Evolutionary conservation across 148 eudicot genomes (phyloP), one percentile per base, ranked within the genome.

Genomic region (Vaccinium darrowii): DNA sequence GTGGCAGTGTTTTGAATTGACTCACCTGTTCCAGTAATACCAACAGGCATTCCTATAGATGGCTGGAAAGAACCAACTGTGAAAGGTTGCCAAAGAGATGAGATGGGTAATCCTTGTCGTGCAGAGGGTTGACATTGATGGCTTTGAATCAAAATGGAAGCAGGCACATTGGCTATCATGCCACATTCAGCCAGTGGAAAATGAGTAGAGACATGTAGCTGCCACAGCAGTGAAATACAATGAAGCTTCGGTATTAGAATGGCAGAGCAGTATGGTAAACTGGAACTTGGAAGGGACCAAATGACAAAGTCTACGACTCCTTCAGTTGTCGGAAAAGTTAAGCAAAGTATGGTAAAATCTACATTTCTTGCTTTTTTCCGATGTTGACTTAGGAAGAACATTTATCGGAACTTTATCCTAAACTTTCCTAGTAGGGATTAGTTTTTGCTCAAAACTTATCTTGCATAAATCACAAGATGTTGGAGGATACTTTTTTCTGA

Each of bases 151-250:
- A 33, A 25, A 21, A 12, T 76, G 56, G 80, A 54, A 51, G 67
- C 54, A 53, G 56, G 25, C 65, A 83, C 67, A 33, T 72, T 73
- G 76, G 74, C 30, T 69, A 27, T 30, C 51, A n/a, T 21, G 49
- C 78, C 84, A 82, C 23, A 19, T 57, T 81, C 39, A 54, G 60
- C 50, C 7, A 43, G 25, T 14, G 81, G 81, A 23, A 54, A 39
- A 79, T 30, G 33, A 43, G 39, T 25, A 54, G 81, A 79, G 81
- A 27, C 47, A 54, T 56, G 63, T 25, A 50, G 81, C 81, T 78
- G 81, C 65, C 57, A 53, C 81, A 33, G 53, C 21, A 53, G 63
- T 79, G 33, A 69, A 30, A 79, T 23, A 12, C 57, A 79, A 27
- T 53, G 62, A 54, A 2, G 63, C 30, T 51, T 23, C 8, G 16